Evolutionary conservation across 2,329 filamentous ascomycete genomes (phyloP), one percentile per base, ranked within the genome.

Genomic region (Hortaea werneckii): DNA sequence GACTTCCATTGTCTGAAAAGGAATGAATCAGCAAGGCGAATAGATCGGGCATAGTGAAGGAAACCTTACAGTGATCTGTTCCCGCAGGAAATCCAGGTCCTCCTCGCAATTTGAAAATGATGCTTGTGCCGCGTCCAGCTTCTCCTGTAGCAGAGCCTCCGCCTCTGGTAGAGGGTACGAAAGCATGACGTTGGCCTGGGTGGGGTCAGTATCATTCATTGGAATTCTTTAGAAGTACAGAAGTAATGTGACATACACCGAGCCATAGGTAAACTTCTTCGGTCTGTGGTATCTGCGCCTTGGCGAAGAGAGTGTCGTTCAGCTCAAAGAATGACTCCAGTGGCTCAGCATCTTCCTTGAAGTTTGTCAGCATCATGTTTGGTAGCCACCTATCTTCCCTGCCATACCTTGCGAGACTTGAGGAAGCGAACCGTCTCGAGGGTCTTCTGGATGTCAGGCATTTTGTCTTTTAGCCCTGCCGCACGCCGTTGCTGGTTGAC

Each of bases 181-280:
- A 48, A 98, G 74, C 92, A 98, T 98, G 41, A 96, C 89, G 59
- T 98, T 98, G 47, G 92, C 90, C 83, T 86, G 46, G 11, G 26
- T 13, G 34, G 20, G 5, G 41, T 45, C 29, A 44, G 42, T 35
- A 35, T n/a, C 32, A n/a, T 20, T 20, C 20, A 4, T 2, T 2
- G 20, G 20, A 20, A 20, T 20, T 2, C 20, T 20, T 20, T 20
- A 20, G 20, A 20, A 20, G 20, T 20, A 35, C 32, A 35, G 32
- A 35, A 10, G 2, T 35, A 9, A 10, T 35, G 10, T 10, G 37
- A 39, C 76, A 26, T 74, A 86, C 83, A 30, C 92, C 92, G n/a
- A 98, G 76, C 92, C 92, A 98, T 44, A 98, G 75, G 63, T 94
- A 95, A 9, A 98, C 90, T 64, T 98, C 90, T 6, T 95, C 81